Conservation (phyloP, 495 filamentous ascomycete species). For the Trichoderma virens region DNA sequence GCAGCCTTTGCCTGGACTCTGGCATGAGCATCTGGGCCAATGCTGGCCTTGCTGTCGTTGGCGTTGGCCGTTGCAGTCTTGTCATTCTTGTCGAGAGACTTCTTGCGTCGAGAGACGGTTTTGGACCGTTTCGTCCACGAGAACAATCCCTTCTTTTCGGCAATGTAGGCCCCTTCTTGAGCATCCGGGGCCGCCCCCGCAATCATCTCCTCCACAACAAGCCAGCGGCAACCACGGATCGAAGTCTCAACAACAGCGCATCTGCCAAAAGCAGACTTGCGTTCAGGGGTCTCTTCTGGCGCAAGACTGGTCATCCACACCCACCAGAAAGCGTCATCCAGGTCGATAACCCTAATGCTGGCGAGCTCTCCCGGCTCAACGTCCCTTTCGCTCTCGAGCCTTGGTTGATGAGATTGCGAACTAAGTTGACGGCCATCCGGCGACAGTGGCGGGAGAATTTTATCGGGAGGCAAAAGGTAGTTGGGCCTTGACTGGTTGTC, state of each 20-base stretch:
- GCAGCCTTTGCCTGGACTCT: conserved; percentile 84
- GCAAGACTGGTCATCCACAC: conserved; percentile 98
- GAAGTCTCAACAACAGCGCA: conserved; percentile 87
- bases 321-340: conserved; percentile 99
- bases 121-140: conserved; percentile 69
- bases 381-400: conserved; percentile 51
- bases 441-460: conserved; percentile 80
- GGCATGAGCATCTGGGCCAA: conserved; percentile 86
- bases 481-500: conserved; percentile 48
- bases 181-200: conserved; percentile 85
- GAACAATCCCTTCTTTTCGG: conserved; percentile 89
- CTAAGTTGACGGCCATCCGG: conserved; percentile 63
- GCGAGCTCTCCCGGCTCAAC: conserved; percentile 91
- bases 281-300: conserved; percentile 70
- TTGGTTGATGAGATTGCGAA: conserved; percentile 77
- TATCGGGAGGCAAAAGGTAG: conserved; percentile 79
- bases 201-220: conserved; percentile 92
- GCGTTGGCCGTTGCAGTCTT: conserved; percentile 15
- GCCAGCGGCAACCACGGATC: conserved; percentile 76
- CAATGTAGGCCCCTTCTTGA: conserved; percentile 77
- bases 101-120: conserved; percentile 59
- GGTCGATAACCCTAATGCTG: conserved; percentile 74
- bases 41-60: conserved; percentile 69
- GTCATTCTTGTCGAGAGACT: conserved; percentile 33
- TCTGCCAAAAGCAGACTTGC: conserved; percentile 89